A percentile compares a stretch with the other conserved stretches of the same genome.
Evolutionary conservation across 768 basidiomycete genomes (phyloP).

Genomic region (Kwoniella sp.): DNA sequence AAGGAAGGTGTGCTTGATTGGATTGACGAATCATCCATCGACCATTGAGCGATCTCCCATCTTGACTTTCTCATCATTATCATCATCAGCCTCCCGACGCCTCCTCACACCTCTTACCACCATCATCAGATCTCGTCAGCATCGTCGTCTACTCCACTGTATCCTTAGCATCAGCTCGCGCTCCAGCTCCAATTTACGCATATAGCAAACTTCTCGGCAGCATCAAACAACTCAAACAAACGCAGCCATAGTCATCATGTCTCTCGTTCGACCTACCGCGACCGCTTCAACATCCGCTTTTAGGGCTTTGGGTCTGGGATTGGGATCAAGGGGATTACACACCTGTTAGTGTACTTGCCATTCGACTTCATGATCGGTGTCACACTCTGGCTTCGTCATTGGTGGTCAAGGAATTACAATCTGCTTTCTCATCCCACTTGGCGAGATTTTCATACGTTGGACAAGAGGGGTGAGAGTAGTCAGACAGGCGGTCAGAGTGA

Average conservation of each 20-base stretch:
- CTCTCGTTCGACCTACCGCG: constrained; percentile 21
- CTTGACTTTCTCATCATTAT: constrained; percentile 8
- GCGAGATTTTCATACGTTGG: too few relatives aligned
- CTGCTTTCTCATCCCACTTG: too few relatives aligned
- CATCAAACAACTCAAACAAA: background rate
- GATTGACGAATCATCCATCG: background rate
- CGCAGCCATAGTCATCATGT: constrained; percentile 7
- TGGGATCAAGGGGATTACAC: constrained; percentile 33
- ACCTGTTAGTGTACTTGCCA: constrained; percentile 19
- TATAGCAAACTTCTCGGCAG: background rate
- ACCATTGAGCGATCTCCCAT: constrained; percentile 1
- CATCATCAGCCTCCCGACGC: background rate
- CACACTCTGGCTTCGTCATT: too few relatives aligned
- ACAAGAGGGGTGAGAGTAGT: too few relatives aligned
- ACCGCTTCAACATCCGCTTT: constrained; percentile 24
- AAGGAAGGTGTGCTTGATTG: background rate
- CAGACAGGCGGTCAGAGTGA: too few relatives aligned
- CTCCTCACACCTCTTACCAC: background rate
- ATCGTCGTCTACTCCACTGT: constrained; percentile 3
- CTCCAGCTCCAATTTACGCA: background rate
- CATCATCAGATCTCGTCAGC: background rate
- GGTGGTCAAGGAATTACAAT: too few relatives aligned
- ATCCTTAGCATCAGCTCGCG: background rate
- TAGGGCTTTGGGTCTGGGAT: constrained; percentile 22
- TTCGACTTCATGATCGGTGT: too few relatives aligned